A percentile compares a stretch with the other conserved stretches of the same genome.
phyloP scores from a whole-genome alignment of 495 filamentous ascomycete genomes.

The Neurospora cerealis region DNA sequence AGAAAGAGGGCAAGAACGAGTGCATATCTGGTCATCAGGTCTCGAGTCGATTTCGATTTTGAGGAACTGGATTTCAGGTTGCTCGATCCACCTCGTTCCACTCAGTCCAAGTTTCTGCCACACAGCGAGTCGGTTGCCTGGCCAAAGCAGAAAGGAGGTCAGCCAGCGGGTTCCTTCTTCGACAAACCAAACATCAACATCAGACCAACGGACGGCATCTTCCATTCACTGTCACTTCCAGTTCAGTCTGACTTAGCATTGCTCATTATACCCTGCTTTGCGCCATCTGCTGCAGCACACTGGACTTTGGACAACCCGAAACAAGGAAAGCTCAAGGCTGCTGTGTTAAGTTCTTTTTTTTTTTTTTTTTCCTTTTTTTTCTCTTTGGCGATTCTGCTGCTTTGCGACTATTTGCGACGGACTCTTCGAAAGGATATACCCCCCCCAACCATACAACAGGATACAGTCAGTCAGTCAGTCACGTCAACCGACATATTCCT shows the following conservation, averaged over 20 bases:
- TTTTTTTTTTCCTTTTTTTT: not conserved
- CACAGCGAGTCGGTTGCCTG: not conserved
- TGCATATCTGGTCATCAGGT: not conserved
- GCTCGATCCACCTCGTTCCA: not conserved
- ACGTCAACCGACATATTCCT: not conserved
- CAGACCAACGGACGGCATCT: not conserved
- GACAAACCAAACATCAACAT: not conserved
- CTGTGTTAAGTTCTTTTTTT: constrained; percentile 2
- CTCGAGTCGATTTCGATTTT: not conserved
- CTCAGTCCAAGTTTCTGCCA: not conserved
- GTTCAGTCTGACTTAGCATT: constrained; percentile 1
- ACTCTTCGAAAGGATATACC: not conserved
- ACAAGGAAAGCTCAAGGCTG: not conserved
- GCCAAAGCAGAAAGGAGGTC: constrained; percentile 1
- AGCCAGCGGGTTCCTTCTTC: not conserved
- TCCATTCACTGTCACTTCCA: not conserved
- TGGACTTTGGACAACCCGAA: not conserved
- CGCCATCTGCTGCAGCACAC: not conserved
- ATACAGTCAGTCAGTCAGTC: not conserved
- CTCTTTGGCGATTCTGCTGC: not conserved
- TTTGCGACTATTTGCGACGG: not conserved
- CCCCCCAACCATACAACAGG: not conserved
- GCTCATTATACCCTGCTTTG: constrained; percentile 18
- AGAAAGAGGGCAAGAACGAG: not conserved
- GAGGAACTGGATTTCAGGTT: not conserved